phyloP scores from a whole-genome alignment of 148 eudicot genomes.

The Cornus kousa region DNA sequence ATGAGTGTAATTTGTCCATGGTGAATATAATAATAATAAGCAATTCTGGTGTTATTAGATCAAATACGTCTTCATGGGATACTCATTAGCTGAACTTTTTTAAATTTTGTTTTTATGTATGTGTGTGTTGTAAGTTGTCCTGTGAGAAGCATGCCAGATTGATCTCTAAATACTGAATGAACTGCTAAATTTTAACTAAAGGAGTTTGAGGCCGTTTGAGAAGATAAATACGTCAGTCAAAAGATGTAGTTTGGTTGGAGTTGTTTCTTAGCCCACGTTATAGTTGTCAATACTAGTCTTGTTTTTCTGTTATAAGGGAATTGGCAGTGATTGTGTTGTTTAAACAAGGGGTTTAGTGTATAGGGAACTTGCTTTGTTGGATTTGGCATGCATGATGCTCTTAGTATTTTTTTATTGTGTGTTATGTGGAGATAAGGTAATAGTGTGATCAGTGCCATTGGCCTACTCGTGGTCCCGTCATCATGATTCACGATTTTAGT shows the following conservation, averaged over 20 bases:
- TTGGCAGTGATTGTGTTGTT: not conserved
- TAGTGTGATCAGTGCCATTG: not conserved
- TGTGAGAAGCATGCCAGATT: not conserved
- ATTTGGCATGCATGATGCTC: no score
- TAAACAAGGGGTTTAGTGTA: not conserved
- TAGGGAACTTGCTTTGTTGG: no score
- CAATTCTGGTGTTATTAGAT: no score
- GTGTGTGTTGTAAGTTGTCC: not conserved
- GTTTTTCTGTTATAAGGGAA: not conserved
- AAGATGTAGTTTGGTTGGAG: not conserved
- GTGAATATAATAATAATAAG: no score
- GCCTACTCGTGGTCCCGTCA: not conserved
- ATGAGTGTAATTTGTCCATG: no score
- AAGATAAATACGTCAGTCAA: not conserved
- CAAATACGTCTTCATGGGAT: no score
- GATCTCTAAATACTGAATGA: not conserved
- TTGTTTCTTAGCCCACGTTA: not conserved
- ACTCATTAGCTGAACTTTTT: not conserved
- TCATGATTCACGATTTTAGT: not conserved
- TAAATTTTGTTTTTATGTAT: no score
- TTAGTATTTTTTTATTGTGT: no score
- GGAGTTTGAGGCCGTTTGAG: not conserved
- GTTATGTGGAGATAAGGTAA: not conserved
- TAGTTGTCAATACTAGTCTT: not conserved
- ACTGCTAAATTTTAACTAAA: not conserved